Conservation (phyloP, 2,329 filamentous ascomycete species). For the Diaporthe sp. region DNA sequence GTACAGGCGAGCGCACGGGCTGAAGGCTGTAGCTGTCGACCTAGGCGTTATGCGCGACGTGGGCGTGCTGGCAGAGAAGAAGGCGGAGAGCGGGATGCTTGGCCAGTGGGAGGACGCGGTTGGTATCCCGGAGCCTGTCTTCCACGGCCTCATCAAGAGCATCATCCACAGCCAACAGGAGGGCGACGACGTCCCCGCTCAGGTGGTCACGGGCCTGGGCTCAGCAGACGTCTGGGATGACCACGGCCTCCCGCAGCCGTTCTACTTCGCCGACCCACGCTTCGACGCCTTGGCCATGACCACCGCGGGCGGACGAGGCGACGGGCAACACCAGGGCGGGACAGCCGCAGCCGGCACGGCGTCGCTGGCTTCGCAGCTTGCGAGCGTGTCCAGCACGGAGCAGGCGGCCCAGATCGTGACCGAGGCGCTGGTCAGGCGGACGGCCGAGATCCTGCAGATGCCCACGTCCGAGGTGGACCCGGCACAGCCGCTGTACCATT, state of each 20-base stretch:
- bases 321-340: not conserved
- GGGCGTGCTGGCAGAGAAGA: constrained; percentile 26
- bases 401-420: constrained; percentile 26
- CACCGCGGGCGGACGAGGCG: not conserved
- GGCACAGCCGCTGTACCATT: constrained; percentile 28
- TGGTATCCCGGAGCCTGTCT: not conserved
- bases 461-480: constrained; percentile 28
- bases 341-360: constrained; percentile 1
- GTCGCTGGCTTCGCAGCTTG: constrained; percentile 26
- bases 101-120: constrained; percentile 11
- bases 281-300: constrained; percentile 24
- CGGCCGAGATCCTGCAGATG: constrained; percentile 32
- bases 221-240: constrained; percentile 29
- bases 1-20: constrained; percentile 17
- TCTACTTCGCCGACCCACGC: constrained; percentile 30
- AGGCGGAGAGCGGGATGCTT: not conserved
- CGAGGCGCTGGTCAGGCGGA: constrained; percentile 27
- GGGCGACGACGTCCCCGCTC: not conserved
- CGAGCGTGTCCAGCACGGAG: constrained; percentile 12
- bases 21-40: not conserved
- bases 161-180: not conserved
- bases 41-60: constrained; percentile 18
- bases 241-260: constrained; percentile 23
- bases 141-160: not conserved
- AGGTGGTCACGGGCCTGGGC: constrained; percentile 20